Evolutionary conservation across 2,329 filamentous ascomycete species (phyloP).

Genomic region (Chaetomium sp.): DNA sequence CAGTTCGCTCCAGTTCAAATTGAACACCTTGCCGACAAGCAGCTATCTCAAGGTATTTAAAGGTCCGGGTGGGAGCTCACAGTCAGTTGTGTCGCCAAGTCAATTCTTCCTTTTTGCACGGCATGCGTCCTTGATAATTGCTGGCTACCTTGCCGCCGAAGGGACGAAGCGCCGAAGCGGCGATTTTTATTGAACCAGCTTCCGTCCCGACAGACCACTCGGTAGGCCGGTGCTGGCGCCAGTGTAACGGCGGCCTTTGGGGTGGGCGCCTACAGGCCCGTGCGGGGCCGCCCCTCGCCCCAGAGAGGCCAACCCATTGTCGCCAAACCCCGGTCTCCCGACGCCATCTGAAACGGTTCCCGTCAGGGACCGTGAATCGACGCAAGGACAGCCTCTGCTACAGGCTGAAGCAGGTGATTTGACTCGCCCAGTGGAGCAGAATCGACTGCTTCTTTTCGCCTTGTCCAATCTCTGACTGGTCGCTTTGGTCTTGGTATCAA

Average conservation of each 20-base stretch:
- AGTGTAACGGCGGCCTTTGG: conserved; percentile 15
- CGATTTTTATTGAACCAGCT: background rate
- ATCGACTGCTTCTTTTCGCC: conserved; percentile 20
- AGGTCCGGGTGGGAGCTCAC: background rate
- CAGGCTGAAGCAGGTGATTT: conserved; percentile 28
- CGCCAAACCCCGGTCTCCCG: conserved; percentile 33
- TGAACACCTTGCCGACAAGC: background rate
- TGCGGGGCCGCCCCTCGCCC: conserved; percentile 19
- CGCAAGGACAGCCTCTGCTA: conserved; percentile 21
- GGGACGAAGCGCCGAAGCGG: background rate
- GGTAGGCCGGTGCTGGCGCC: background rate
- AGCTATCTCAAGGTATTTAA: background rate
- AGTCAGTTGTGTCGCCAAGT: background rate
- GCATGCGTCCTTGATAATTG: background rate
- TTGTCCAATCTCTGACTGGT: conserved; percentile 15
- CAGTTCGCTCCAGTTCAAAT: background rate
- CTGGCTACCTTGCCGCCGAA: background rate
- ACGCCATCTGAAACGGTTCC: conserved; percentile 39
- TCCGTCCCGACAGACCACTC: background rate
- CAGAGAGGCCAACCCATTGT: conserved; percentile 13
- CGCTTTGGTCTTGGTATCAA: background rate
- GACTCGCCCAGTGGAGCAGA: conserved; percentile 28
- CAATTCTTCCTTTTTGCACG: background rate
- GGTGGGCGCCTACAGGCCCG: conserved; percentile 19
- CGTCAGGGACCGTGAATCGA: conserved; percentile 35